Evolutionary conservation across 257 asterid species (phyloP), one percentile per base, ranked within the genome.

Genomic region (Solanum megistacrolobum): DNA sequence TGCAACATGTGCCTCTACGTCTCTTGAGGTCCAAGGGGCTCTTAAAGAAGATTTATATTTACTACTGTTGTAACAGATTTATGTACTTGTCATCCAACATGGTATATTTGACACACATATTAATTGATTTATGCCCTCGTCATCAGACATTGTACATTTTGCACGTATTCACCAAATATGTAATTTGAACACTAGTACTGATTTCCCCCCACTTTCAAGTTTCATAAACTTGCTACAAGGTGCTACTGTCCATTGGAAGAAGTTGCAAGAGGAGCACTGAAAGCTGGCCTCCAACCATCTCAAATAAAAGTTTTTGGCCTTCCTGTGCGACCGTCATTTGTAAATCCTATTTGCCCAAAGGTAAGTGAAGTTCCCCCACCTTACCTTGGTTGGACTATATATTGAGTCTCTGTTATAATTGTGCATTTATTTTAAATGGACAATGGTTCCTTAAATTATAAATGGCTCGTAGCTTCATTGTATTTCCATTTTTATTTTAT

Each of bases 1-100:
- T 97, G 99, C 98, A 97, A 58, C 99, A 97, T 72, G 98, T 97
- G 20, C 96, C 98, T 1, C 98, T 97, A 81, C 99, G 98, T 85
- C 89, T 97, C 79, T 92, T 97, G 94, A 94, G 96, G 89, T 89
- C 98, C 25, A 96, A 95, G 91, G 98, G 98, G 87, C 94, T 96
- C 25, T 92, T 96, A 92, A 88, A 97, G 90, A 97, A 96, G 96
- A 97, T 96, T 96, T 81, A 97, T 96, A 39, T 97, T 97, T 88
- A 93, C 98, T 88, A 97, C 98, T 9, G 99, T 97, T 72, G 89
- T 97, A 71, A 97, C 99, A 1, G 96, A 97, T 89, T 92, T 97
- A 87, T 88, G 94, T 81, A 97, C 99, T 79, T 97, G 99, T 79
- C 98, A 97, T 92, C 99, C 98, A 60, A 95, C 99, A 89, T 97